These are phyloP conservation scores for Anastatica hierochuntica DNA, from an alignment of 345 rosid genomes.

Conservation along the genomic window DNA sequence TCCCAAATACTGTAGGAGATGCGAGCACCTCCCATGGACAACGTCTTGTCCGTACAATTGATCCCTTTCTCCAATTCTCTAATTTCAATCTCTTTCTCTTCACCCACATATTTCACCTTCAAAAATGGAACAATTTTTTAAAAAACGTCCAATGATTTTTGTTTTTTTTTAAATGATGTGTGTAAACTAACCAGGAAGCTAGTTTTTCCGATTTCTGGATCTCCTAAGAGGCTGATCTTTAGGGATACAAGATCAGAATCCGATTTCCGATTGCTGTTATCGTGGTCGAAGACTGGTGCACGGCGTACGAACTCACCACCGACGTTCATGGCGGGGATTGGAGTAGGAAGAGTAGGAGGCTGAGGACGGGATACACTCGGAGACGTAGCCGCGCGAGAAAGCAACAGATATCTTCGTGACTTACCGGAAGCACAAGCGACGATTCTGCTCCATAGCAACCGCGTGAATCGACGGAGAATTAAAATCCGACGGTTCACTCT, in stretches of 20 bases:
- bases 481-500: constrained; percentile 48
- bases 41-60: constrained; percentile 59
- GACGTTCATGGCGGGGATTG: not conserved
- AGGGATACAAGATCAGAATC: constrained; percentile 73
- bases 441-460: constrained; percentile 37
- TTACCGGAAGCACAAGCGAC: constrained; percentile 39
- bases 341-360: constrained; percentile 1
- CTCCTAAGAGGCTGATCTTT: constrained; percentile 82
- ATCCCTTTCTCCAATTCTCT: constrained; percentile 35
- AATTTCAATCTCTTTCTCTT: constrained; percentile 34
- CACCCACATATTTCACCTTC: constrained; percentile 76
- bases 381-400: constrained; percentile 31
- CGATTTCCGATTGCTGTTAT: constrained; percentile 12
- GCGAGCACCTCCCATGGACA: constrained; percentile 56
- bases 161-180: too few relatives aligned
- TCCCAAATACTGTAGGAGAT: constrained; percentile 84
- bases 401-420: constrained; percentile 39
- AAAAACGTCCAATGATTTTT: too few relatives aligned
- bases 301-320: constrained; percentile 2
- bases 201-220: constrained; percentile 64
- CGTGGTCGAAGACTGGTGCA: constrained; percentile 6
- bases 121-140: not conserved
- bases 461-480: constrained; percentile 45
- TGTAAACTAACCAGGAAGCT: constrained; percentile 58
- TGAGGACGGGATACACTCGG: constrained; percentile 14